Conservation (phyloP, 441 rosid species). For the Metrosideros polymorpha region DNA sequence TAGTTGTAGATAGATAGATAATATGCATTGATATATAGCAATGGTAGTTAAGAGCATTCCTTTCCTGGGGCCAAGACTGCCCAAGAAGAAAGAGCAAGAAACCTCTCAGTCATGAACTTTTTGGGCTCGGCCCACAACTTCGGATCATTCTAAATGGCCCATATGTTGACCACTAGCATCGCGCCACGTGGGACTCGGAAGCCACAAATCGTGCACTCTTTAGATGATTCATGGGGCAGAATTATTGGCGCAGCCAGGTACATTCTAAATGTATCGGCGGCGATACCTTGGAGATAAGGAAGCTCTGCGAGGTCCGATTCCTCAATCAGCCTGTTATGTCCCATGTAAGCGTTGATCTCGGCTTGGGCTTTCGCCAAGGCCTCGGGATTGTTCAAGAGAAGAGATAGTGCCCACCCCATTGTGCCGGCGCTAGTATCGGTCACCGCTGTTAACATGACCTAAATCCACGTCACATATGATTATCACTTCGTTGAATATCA, state of each 20-base stretch:
- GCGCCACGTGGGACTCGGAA: conserved; percentile 3
- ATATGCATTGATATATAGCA: no score
- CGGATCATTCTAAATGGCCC: conserved; percentile 26
- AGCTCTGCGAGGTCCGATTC: conserved; percentile 17
- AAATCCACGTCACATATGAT: neutral
- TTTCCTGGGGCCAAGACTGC: no score
- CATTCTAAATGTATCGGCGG: conserved; percentile 1
- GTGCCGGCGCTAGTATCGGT: neutral
- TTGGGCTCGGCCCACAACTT: conserved; percentile 17
- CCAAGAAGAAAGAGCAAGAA: no score
- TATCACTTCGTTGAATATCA: neutral
- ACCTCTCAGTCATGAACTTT: conserved; percentile 30
- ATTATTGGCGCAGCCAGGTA: conserved; percentile 11
- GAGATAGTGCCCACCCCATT: neutral
- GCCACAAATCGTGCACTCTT: conserved; percentile 10
- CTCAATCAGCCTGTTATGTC: conserved; percentile 1
- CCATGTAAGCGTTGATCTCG: neutral
- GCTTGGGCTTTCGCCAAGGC: neutral
- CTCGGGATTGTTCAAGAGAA: conserved; percentile 1
- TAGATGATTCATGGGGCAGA: conserved; percentile 10
- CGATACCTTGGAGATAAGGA: conserved; percentile 9
- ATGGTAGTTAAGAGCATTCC: no score
- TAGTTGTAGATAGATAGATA: no score
- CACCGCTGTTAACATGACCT: neutral
- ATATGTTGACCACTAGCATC: conserved; percentile 10